Base-by-base conservation (phyloP, 75 land plant species). In the Ceratopteris richardii region DNA sequence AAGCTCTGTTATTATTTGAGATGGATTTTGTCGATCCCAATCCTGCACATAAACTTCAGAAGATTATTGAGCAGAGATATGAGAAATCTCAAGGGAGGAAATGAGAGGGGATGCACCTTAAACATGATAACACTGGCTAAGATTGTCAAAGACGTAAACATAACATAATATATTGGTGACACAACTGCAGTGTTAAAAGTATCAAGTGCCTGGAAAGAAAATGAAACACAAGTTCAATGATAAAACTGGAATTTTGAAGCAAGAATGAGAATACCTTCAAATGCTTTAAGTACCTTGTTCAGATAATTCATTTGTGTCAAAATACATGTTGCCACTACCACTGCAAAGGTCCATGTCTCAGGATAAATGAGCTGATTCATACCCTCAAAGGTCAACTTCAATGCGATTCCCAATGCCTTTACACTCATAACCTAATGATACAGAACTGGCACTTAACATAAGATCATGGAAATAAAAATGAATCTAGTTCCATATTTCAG, bases 71-170 rank as follows among this genome's bases (percentile, higher is more conserved):
- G 57, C 7, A 9, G 13, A 54, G n/a, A 2, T 10, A 25, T 10
- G 6, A 11, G 20, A 4, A 17, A 17, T 14, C 18, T 17, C 51
- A 48, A 5, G 6, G 56, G 46, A 10, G 29, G 25, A n/a, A 4
- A 60, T 19, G 21, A 22, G 7, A 9, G 25, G 16, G 16, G 10
- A 13, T 11, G 22, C 13, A 79, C 90, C 90, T 77, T 86, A 67
- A 77, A 86, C 90, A 86, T 86, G 22, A 86, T 86, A 54, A 86
- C 74, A 30, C 90, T 86, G 24, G 90, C 90, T 42, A 80, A 51
- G 10, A 86, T 86, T 18, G 90, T 86, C 29, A 86, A 66, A 0
- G 80, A 65, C 24, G 90, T 86, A 30, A 86, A 86, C 83, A 80
- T 77, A 18, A 80, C 87, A 67, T 86, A 86, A 53, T 86, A 86